These are phyloP conservation scores for Chrysoporthe cubensis DNA, from an alignment of 2,329 filamentous ascomycete species.

Conservation along the genomic window DNA sequence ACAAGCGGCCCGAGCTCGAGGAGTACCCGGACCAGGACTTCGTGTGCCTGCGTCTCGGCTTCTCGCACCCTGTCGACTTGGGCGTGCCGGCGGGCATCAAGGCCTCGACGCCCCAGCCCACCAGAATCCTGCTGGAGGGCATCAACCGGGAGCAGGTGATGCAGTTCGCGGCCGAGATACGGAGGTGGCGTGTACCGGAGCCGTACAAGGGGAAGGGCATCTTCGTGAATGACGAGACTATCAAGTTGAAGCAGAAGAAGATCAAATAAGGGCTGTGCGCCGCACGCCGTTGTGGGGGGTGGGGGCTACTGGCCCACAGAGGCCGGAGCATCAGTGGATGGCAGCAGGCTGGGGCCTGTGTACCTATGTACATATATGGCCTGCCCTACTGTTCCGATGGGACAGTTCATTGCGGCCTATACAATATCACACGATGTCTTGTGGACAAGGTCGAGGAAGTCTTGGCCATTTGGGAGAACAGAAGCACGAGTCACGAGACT, in stretches of 20 bases:
- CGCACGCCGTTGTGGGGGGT: background rate
- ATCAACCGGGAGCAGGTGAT: conserved; percentile 84
- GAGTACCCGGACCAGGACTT: conserved; percentile 84
- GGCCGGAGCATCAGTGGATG: background rate
- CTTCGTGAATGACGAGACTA: conserved; percentile 96
- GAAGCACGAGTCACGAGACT: background rate
- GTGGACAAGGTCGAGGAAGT: background rate
- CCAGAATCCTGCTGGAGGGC: conserved; percentile 87
- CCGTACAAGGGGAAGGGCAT: conserved; percentile 99
- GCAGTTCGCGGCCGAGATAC: conserved; percentile 87
- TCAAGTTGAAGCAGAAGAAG: conserved; percentile 98
- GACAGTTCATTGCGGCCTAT: background rate
- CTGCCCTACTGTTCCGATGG: background rate
- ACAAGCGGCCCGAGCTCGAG: conserved; percentile 73
- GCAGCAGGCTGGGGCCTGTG: conserved; percentile 24
- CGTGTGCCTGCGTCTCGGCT: conserved; percentile 92
- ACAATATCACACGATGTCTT: conserved; percentile 9
- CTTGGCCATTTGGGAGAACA: background rate
- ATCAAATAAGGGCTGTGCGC: conserved; percentile 67
- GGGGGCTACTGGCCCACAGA: background rate
- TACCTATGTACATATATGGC: conserved; percentile 22
- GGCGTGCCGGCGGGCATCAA: conserved; percentile 80
- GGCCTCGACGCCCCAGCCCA: conserved; percentile 87
- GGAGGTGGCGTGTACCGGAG: conserved; percentile 87
- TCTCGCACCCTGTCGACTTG: conserved; percentile 93